A percentile compares a stretch with the other conserved stretches of the same genome.
Conservation (phyloP, 2,329 filamentous ascomycete genomes). For the Fusarium concolor region DNA sequence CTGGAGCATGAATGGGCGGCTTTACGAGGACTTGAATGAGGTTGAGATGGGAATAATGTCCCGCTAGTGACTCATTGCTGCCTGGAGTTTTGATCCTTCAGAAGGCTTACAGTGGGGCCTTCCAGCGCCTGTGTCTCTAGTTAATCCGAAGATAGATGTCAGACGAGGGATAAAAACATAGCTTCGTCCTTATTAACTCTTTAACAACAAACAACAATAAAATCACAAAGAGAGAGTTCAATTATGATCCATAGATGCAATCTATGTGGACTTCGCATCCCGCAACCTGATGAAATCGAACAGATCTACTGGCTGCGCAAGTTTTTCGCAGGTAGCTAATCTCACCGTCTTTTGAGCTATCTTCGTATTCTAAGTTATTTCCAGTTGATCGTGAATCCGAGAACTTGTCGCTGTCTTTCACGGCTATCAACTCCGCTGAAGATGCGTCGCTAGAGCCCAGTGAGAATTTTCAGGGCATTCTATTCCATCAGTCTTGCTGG, state of each 20-base stretch:
- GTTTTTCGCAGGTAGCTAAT: not conserved
- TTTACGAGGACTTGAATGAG: slow-evolving; percentile 18
- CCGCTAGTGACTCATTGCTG: not conserved
- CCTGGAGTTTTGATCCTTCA: not conserved
- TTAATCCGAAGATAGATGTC: not conserved
- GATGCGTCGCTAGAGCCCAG: not conserved
- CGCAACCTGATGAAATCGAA: too few species aligned
- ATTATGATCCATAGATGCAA: not conserved
- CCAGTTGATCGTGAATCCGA: not conserved
- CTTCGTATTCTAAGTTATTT: too few species aligned
- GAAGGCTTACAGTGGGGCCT: too few species aligned
- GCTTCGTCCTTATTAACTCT: not conserved
- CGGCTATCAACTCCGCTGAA: not conserved
- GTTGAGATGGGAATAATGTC: too few species aligned
- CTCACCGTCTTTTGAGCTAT: too few species aligned
- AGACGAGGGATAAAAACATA: too few species aligned
- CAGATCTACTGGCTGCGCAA: not conserved
- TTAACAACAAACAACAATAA: too few species aligned
- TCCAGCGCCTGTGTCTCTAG: too few species aligned
- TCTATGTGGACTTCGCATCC: not conserved
- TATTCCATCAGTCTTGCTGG: not conserved
- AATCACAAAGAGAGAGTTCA: too few species aligned
- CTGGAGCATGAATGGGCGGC: slow-evolving; percentile 54
- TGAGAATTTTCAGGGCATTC: rapidly evolving
- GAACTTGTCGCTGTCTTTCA: not conserved